Conservation (phyloP, 2,329 filamentous ascomycete genomes). For the Cryphonectria parasitica region DNA sequence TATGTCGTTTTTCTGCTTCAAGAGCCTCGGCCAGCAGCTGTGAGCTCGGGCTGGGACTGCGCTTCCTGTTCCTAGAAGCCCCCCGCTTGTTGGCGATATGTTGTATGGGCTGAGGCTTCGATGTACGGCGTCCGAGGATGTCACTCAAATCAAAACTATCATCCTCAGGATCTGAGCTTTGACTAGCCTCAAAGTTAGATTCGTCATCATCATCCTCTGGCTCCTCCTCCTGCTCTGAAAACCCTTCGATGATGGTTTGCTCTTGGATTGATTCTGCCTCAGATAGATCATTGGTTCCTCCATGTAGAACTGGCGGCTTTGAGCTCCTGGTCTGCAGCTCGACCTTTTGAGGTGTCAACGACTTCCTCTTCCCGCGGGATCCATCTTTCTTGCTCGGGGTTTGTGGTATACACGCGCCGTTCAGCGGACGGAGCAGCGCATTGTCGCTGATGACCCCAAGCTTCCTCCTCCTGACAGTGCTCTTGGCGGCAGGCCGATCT, state of each 20-base stretch:
- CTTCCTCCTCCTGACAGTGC: slow-evolving; percentile 24
- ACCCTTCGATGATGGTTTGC: slow-evolving; percentile 26
- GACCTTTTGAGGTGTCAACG: slow-evolving; percentile 14
- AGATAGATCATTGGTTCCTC: slow-evolving; percentile 1
- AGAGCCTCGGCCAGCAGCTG: slow-evolving; percentile 27
- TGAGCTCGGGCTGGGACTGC: slow-evolving; percentile 25
- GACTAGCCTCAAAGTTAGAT: slow-evolving; percentile 20
- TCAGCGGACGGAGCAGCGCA: slow-evolving; percentile 17
- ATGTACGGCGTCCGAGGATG: slow-evolving; percentile 2
- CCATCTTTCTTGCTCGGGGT: slow-evolving; percentile 6
- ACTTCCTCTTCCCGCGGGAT: slow-evolving; percentile 1
- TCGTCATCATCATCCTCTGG: slow-evolving; percentile 17
- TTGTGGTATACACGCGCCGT: background rate
- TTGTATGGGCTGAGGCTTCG: slow-evolving; percentile 11
- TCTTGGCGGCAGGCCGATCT: background rate
- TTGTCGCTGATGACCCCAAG: slow-evolving; percentile 21
- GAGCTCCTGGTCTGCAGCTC: slow-evolving; percentile 16
- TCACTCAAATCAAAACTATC: slow-evolving; percentile 1
- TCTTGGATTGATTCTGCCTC: slow-evolving; percentile 24
- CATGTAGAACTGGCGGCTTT: background rate
- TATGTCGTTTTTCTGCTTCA: slow-evolving; percentile 17
- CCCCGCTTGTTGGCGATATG: background rate
- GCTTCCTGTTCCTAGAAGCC: background rate
- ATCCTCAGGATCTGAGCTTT: slow-evolving; percentile 16
- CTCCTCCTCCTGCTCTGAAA: slow-evolving; percentile 8